Conservation (phyloP, 352 stramenopile species). For the Plasmopara halstedii region DNA sequence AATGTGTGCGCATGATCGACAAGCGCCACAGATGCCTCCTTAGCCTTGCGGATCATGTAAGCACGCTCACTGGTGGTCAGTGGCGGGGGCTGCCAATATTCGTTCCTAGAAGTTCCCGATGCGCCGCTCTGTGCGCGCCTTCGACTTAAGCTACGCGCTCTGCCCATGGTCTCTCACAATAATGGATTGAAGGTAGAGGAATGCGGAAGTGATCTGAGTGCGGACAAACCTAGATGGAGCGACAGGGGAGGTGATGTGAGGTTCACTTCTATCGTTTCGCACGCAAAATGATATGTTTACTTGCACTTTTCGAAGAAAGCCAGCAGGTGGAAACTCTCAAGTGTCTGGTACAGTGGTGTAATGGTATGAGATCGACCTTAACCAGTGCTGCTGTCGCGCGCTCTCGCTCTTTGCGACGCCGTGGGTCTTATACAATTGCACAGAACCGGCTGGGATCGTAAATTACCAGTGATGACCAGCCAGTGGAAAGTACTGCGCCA, state of each 20-base stretch:
- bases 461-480: no score
- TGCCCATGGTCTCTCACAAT: slow-evolving; percentile 10
- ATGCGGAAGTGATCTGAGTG: slow-evolving; percentile 10
- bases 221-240: not conserved
- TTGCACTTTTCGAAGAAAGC: slow-evolving; percentile 4
- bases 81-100: slow-evolving; percentile 13
- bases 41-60: slow-evolving; percentile 62
- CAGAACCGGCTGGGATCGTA: slow-evolving; percentile 2
- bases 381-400: slow-evolving; percentile 5
- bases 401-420: slow-evolving; percentile 13
- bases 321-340: slow-evolving; percentile 4
- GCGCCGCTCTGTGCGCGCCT: slow-evolving; percentile 12
- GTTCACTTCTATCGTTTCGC: not conserved
- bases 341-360: slow-evolving; percentile 9
- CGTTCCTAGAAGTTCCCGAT: not conserved
- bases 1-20: slow-evolving; percentile 70
- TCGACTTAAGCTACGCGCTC: slow-evolving; percentile 13
- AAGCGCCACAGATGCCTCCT: slow-evolving; percentile 57
- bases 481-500: no score
- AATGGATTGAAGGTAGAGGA: slow-evolving; percentile 10
- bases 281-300: slow-evolving; percentile 2
- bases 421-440: slow-evolving; percentile 20
- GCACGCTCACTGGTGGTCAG: slow-evolving; percentile 35
- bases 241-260: slow-evolving; percentile 3
- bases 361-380: slow-evolving; percentile 7